A percentile compares a stretch with the other conserved stretches of the same genome.
phyloP scores from a whole-genome alignment of 2,329 filamentous ascomycete species.

The Beauveria caledonica region DNA sequence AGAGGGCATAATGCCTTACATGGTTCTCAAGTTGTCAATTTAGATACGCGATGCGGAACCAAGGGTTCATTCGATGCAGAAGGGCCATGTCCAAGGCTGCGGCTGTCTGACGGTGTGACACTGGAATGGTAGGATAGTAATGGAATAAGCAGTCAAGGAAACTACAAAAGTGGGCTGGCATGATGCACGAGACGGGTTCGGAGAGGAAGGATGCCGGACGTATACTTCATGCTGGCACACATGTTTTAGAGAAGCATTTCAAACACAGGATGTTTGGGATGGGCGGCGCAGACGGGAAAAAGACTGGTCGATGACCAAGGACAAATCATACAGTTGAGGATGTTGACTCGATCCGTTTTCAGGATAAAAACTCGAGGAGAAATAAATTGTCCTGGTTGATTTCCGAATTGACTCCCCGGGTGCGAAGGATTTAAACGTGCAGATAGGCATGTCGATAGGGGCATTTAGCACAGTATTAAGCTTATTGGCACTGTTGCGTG shows the following conservation, averaged over 20 bases:
- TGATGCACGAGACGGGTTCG: not conserved
- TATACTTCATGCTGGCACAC: not conserved
- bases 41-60: not conserved
- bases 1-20: not conserved
- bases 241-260: not conserved
- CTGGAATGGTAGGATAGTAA: not conserved
- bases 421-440: not conserved
- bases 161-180: not conserved
- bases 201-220: not conserved
- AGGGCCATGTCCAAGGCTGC: not conserved
- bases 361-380: not conserved
- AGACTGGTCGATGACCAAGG: not conserved
- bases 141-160: not conserved
- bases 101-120: not conserved
- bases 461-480: not conserved
- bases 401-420: no score
- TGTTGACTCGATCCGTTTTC: no score
- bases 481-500: not conserved
- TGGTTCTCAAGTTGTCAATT: not conserved
- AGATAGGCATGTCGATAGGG: not conserved
- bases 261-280: not conserved
- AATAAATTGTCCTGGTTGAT: not conserved
- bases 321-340: no score
- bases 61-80: not conserved
- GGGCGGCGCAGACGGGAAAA: not conserved